phyloP scores from a whole-genome alignment of 2,329 filamentous ascomycete genomes.

The Calonectria multiphialidica region DNA sequence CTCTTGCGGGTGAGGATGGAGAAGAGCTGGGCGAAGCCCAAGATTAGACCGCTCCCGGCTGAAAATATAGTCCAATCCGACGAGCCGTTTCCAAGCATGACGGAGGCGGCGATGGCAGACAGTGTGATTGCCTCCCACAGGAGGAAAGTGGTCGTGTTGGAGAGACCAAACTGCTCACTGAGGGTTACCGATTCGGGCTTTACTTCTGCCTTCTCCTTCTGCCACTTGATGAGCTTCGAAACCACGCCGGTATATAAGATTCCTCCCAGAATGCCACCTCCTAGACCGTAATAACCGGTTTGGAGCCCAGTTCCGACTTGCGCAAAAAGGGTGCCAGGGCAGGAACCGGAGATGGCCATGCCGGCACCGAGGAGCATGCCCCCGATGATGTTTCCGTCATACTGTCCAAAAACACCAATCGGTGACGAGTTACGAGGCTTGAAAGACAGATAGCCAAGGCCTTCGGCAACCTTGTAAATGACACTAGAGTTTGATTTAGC shows the following conservation, averaged over 20 bases:
- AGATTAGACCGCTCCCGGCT: constrained; percentile 68
- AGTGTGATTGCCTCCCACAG: constrained; percentile 58
- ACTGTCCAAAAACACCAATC: constrained; percentile 64
- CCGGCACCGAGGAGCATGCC: constrained; percentile 73
- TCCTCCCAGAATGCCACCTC: constrained; percentile 68
- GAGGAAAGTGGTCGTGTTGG: constrained; percentile 51
- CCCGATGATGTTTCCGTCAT: constrained; percentile 75
- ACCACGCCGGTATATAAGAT: constrained; percentile 62
- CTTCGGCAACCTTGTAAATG: constrained; percentile 59
- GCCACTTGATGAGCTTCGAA: constrained; percentile 47
- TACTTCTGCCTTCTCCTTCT: constrained; percentile 39
- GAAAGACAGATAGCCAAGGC: constrained; percentile 55
- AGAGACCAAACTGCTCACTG: constrained; percentile 55
- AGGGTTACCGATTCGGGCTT: constrained; percentile 50
- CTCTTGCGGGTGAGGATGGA: constrained; percentile 65
- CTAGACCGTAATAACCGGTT: constrained; percentile 64
- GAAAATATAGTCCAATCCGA: constrained; percentile 50
- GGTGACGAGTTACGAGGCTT: constrained; percentile 63
- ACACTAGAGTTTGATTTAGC: constrained; percentile 45
- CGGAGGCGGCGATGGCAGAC: constrained; percentile 53
- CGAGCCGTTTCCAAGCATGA: constrained; percentile 41
- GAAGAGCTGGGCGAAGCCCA: constrained; percentile 69
- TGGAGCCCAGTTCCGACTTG: constrained; percentile 68
- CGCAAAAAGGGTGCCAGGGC: constrained; percentile 73
- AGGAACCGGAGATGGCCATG: constrained; percentile 75